A percentile compares a stretch with the other conserved stretches of the same genome.
Evolutionary conservation across 2,329 filamentous ascomycete species (phyloP).

Genomic region (Colletotrichum sp.): DNA sequence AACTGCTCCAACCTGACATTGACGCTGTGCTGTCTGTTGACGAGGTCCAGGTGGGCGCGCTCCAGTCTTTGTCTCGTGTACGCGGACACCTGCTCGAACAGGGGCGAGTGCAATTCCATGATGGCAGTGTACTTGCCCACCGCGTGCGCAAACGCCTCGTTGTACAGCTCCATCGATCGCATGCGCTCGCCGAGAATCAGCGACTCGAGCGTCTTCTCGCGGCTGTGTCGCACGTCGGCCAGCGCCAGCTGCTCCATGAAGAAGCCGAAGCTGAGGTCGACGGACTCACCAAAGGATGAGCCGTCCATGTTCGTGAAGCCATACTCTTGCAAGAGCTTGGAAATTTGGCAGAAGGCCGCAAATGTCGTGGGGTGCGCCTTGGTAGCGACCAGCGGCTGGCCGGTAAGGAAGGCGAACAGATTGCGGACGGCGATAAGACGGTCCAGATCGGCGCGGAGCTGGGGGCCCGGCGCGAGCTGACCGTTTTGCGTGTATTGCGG

Average conservation of each 20-base stretch:
- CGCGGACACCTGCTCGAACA: conserved; percentile 73
- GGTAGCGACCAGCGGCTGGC: conserved; percentile 67
- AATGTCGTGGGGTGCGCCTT: conserved; percentile 57
- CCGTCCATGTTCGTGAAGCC: conserved; percentile 62
- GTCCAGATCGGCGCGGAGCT: conserved; percentile 50
- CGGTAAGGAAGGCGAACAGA: conserved; percentile 69
- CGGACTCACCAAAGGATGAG: conserved; percentile 63
- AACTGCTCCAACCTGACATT: conserved; percentile 82
- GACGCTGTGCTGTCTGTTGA: conserved; percentile 73
- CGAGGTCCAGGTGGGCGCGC: conserved; percentile 80
- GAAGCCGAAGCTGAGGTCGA: conserved; percentile 70
- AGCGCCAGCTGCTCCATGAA: conserved; percentile 81
- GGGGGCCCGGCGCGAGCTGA: conserved; percentile 38
- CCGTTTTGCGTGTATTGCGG: conserved; percentile 32
- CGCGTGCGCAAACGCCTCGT: conserved; percentile 89
- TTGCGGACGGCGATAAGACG: conserved; percentile 66
- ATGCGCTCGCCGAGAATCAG: conserved; percentile 89
- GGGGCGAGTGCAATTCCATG: conserved; percentile 67
- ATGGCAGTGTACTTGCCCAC: conserved; percentile 85
- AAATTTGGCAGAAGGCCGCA: conserved; percentile 58
- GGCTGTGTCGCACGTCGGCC: conserved; percentile 80
- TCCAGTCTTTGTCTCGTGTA: conserved; percentile 82
- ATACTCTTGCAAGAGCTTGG: conserved; percentile 59
- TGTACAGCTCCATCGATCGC: conserved; percentile 82
- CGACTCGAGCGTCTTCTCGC: conserved; percentile 88